phyloP scores from a whole-genome alignment of 257 asterid genomes.

The Solanum piurae region DNA sequence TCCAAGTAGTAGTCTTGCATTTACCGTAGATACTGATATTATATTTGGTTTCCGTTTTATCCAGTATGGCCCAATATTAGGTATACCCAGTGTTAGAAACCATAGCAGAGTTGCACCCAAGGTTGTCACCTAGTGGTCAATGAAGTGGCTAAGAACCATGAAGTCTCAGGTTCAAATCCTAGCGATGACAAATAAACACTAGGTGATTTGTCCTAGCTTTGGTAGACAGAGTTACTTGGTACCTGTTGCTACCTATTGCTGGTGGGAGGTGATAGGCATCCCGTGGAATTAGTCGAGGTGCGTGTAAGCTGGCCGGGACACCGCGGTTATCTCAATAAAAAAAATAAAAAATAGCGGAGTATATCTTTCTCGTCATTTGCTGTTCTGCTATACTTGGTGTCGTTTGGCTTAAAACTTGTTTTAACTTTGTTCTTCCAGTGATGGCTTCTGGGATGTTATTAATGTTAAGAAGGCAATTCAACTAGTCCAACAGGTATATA shows the following conservation, averaged over 20 bases:
- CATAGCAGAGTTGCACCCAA: not conserved
- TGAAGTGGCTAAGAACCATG: not conserved
- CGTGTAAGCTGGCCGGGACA: not conserved
- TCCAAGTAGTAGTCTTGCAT: not conserved
- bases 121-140: not conserved
- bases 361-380: not conserved
- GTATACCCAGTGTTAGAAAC: not conserved
- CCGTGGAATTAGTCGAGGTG: not conserved
- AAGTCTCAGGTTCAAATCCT: not conserved
- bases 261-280: not conserved
- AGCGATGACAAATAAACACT: not conserved
- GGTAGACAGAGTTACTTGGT: not conserved
- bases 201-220: not conserved
- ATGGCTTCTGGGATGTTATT: slow-evolving; percentile 94
- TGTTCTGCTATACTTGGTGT: not conserved
- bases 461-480: slow-evolving; percentile 71
- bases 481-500: slow-evolving; percentile 62
- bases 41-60: not conserved
- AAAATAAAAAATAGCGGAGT: not conserved
- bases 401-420: not conserved
- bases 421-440: slow-evolving; percentile 36
- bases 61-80: not conserved
- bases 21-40: not conserved
- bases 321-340: not conserved
- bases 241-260: not conserved